These are phyloP conservation scores for Mycena vulgaris DNA, from an alignment of 768 basidiomycete genomes.

Conservation along the genomic window DNA sequence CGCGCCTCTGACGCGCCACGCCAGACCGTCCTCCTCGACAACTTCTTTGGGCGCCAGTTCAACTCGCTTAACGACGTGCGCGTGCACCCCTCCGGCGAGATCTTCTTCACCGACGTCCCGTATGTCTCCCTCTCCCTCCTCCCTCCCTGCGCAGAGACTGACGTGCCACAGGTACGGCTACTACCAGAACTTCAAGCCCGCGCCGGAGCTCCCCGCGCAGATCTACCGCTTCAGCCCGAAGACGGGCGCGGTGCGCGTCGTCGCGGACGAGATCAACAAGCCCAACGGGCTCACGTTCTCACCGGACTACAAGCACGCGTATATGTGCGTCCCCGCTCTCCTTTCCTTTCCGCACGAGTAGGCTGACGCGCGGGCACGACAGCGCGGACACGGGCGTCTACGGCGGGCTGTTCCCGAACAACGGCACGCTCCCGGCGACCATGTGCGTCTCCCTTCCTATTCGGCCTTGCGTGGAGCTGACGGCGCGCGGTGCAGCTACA, in stretches of 20 bases:
- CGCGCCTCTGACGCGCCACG: constrained; percentile 58
- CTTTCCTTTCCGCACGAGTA: too few species aligned
- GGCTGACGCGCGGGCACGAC: not conserved
- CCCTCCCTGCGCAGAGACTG: constrained; percentile 41
- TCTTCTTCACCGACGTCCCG: constrained; percentile 83
- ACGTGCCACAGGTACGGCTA: constrained; percentile 60
- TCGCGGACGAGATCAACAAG: constrained; percentile 80
- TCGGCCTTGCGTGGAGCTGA: not conserved
- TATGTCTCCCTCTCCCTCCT: constrained; percentile 39
- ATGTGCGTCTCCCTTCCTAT: not conserved
- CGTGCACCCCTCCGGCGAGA: constrained; percentile 74
- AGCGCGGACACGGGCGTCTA: not conserved
- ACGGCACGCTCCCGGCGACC: constrained; percentile 3
- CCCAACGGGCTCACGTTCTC: constrained; percentile 82
- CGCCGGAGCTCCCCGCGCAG: constrained; percentile 76
- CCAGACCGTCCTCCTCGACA: constrained; percentile 78
- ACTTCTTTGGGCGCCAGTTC: constrained; percentile 83
- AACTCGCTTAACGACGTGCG: constrained; percentile 81
- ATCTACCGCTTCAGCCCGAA: constrained; percentile 82
- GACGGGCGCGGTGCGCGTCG: constrained; percentile 74
- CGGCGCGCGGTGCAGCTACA: not conserved
- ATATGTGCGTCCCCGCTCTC: constrained; percentile 55
- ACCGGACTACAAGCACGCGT: constrained; percentile 72
- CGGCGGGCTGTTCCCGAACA: not conserved
- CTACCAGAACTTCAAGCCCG: constrained; percentile 66